These are phyloP conservation scores for Albifimbria verrucaria DNA, from an alignment of 2,329 filamentous ascomycete genomes.

Conservation along the genomic window DNA sequence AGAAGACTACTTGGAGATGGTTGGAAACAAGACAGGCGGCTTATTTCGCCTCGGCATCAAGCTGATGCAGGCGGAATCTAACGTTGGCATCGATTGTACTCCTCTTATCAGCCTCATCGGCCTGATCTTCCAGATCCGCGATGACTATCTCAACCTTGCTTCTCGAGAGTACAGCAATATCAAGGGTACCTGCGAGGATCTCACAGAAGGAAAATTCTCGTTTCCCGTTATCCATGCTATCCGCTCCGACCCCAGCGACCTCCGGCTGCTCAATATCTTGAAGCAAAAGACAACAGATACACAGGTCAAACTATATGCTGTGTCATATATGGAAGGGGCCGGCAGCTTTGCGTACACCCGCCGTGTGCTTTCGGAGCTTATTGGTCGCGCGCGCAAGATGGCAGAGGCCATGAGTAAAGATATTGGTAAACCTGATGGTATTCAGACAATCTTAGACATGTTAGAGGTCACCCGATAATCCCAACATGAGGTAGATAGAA, in stretches of 20 bases:
- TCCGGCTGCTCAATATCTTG: slow-evolving; percentile 79
- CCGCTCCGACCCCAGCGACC: slow-evolving; percentile 62
- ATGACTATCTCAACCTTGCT: slow-evolving; percentile 83
- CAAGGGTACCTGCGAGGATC: slow-evolving; percentile 85
- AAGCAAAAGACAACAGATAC: slow-evolving; percentile 77
- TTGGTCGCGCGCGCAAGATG: too few species aligned
- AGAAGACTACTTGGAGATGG: slow-evolving; percentile 85
- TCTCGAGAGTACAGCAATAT: slow-evolving; percentile 67
- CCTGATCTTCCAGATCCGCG: slow-evolving; percentile 77
- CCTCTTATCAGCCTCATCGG: slow-evolving; percentile 82
- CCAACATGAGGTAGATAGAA: too few species aligned
- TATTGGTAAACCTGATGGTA: too few species aligned
- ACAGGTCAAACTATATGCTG: slow-evolving; percentile 80
- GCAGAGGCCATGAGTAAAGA: too few species aligned
- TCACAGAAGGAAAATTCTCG: slow-evolving; percentile 90
- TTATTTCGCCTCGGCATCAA: slow-evolving; percentile 75
- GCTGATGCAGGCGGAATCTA: slow-evolving; percentile 73
- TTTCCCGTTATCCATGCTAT: slow-evolving; percentile 91
- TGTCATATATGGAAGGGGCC: slow-evolving; percentile 63
- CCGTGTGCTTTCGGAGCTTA: too few species aligned
- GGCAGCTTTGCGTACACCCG: slow-evolving; percentile 1
- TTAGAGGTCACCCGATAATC: too few species aligned
- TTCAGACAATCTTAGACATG: too few species aligned
- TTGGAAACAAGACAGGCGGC: slow-evolving; percentile 79
- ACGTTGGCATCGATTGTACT: slow-evolving; percentile 31